These are phyloP conservation scores for Boletus subparvulus DNA, from an alignment of 768 basidiomycete genomes.

Conservation along the genomic window DNA sequence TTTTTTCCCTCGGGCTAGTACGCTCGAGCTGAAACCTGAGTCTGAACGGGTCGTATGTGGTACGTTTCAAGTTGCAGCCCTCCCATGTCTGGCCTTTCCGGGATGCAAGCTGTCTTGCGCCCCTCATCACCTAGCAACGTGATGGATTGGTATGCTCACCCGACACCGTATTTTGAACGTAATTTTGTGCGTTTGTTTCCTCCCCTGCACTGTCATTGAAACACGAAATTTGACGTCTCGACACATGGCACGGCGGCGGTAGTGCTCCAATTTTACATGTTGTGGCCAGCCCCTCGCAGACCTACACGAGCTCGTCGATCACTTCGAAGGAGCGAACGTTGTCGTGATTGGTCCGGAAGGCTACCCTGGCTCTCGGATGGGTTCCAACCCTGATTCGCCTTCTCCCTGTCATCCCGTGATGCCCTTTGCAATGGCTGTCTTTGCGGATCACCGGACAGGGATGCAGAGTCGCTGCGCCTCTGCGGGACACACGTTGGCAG, in stretches of 20 bases:
- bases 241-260: neutral
- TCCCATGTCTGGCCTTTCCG: neutral
- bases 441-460: constrained; percentile 1
- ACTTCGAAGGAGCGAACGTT: constrained; percentile 47
- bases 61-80: neutral
- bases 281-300: constrained; percentile 46
- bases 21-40: neutral
- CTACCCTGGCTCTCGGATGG: constrained; percentile 23
- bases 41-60: neutral
- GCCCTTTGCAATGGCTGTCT: neutral
- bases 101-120: neutral
- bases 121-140: constrained; percentile 12
- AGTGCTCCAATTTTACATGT: constrained; percentile 49
- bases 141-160: constrained; percentile 8
- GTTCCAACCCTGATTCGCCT: constrained; percentile 2
- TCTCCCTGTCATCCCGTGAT: neutral
- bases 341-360: constrained; percentile 31
- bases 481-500: neutral
- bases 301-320: constrained; percentile 51
- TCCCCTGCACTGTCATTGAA: neutral
- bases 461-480: neutral
- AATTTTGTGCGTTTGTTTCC: constrained; percentile 18
- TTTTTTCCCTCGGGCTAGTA: neutral
- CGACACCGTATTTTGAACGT: constrained; percentile 15
- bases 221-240: neutral